Evolutionary conservation across 768 basidiomycete genomes (phyloP), one percentile per base, ranked within the genome.

Genomic region (Pisolithus orientalis): DNA sequence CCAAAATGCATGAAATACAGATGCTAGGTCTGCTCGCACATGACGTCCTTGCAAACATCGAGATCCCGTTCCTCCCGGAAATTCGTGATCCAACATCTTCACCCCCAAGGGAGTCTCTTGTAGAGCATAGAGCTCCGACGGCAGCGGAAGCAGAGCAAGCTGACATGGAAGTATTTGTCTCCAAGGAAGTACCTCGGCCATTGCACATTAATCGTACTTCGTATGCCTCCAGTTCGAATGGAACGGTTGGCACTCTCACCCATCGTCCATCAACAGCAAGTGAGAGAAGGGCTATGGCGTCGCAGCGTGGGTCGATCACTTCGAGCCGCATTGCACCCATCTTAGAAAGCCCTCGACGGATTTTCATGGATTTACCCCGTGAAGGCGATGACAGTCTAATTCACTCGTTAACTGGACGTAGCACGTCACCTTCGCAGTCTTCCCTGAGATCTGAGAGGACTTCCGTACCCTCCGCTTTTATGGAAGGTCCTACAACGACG

Each of bases 1-100:
- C 90, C n/a, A 90, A 91, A 71, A 95, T 96, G 92, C 90, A 93
- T 61, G 90, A 94, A 63, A 92, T 96, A 38, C 89, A 96, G 62
- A 94, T 91, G 89, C 79, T 96, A 1, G 94, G 94, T 6, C 72
- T 95, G 8, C 74, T 95, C 42, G 93, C 93, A 58, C 90, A 94
- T 59, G 93, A 95, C 59, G 85, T 96, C 29, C 82, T 92, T 21
- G 85, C 90, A 5, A 86, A 85, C 56, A 94, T 96, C 54, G 87
- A 90, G 56, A 82, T 96, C 11, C 94, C 94, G 1, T 87, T 83
- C 63, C 68, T 92, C 27, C 76, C 79, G 7, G 78, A 80, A 29
- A 71, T 56, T 31, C 52, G 58, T 28, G 72, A 73, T 27, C 59
- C 61, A 29, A 27, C 56, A 7, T 59, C 69, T 37, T 66, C 69